Base-by-base conservation (phyloP, 805 yeast genomes). In the Kodamaea neixiangensis region DNA sequence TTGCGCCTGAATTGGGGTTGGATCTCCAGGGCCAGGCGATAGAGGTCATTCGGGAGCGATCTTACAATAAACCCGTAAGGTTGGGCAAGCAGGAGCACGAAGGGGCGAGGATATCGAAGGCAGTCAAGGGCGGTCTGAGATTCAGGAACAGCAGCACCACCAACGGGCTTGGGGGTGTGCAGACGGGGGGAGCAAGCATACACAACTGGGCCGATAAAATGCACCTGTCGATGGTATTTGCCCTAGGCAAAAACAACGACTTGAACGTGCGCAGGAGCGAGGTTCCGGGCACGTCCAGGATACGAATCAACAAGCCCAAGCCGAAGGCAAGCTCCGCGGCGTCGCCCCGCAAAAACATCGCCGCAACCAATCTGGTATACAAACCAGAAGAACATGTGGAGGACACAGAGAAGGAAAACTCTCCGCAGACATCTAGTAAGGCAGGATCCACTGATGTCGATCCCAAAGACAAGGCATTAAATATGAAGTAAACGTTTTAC, bases 281-380 rank as follows among this genome's bases (percentile, higher is more conserved):
- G 21, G 52, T 55, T 5, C 56, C 58, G 17, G 58, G 58, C n/a
- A 52, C 56, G 3, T 55, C 56, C 18, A 55, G 44, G 14, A 46
- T 55, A 14, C 53, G 50, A 44, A 48, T 52, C 17, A 37, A 14
- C 42, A 44, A 41, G 35, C 50, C 46, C 33, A 25, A 25, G 20
- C 47, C 22, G 38, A 47, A 42, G 41, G 49, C 38, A 13, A 43
- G 39, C 31, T 42, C 41, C 37, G 44, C 21, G 25, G 14, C 43
- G 22, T 39, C 43, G 22, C 21, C 44, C 22, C 31, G 14, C 17
- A 40, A 40, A 20, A 20, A 11, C 31, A 25, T 25, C 31, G 31
- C 31, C 7, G 31, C 10, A 5, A 10, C 7, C 13, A 25, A 25
- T 25, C 31, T 25, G 31, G 31, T 25, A 25, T 25, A 25, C 31